Evolutionary conservation across 805 yeast genomes (phyloP).

Genomic region (Pichia deserticola): DNA sequence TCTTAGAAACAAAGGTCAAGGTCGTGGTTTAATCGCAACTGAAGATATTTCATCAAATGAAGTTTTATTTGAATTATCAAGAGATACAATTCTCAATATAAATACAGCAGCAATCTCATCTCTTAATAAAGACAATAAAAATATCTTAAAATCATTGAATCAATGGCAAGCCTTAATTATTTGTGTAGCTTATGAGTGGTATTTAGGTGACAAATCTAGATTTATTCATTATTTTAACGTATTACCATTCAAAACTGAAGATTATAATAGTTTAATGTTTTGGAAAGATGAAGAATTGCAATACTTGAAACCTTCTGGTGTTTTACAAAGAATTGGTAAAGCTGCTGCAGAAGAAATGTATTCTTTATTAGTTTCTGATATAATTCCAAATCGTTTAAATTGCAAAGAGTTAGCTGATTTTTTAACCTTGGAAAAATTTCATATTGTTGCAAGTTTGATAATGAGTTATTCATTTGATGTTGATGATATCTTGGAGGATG

Average conservation of each 20-base stretch:
- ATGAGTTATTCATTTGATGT: slow-evolving; percentile 92
- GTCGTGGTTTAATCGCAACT: slow-evolving; percentile 68
- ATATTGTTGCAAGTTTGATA: slow-evolving; percentile 67
- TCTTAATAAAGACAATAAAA: slow-evolving; percentile 27
- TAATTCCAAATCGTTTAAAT: slow-evolving; percentile 32
- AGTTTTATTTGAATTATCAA: slow-evolving; percentile 61
- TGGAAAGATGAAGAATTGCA: slow-evolving; percentile 63
- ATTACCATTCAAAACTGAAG: slow-evolving; percentile 41
- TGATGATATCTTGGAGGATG: slow-evolving; percentile 30
- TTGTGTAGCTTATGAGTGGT: slow-evolving; percentile 55
- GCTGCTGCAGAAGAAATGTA: slow-evolving; percentile 59
- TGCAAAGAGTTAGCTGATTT: slow-evolving; percentile 26
- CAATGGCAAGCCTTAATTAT: slow-evolving; percentile 79
- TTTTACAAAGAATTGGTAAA: slow-evolving; percentile 64
- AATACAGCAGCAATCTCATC: slow-evolving; percentile 42
- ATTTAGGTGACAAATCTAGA: slow-evolving; percentile 36
- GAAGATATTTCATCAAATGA: slow-evolving; percentile 58
- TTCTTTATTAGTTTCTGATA: slow-evolving; percentile 32
- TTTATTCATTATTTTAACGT: slow-evolving; percentile 72
- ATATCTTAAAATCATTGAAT: slow-evolving; percentile 35
- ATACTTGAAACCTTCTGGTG: slow-evolving; percentile 59
- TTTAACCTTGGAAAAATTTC: slow-evolving; percentile 51
- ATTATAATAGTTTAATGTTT: slow-evolving; percentile 65
- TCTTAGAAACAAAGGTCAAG: slow-evolving; percentile 51
- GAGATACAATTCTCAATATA: slow-evolving; percentile 48